These are phyloP conservation scores for Platanthera zijinensis DNA, from an alignment of 106 monocot genomes.

Conservation along the genomic window DNA sequence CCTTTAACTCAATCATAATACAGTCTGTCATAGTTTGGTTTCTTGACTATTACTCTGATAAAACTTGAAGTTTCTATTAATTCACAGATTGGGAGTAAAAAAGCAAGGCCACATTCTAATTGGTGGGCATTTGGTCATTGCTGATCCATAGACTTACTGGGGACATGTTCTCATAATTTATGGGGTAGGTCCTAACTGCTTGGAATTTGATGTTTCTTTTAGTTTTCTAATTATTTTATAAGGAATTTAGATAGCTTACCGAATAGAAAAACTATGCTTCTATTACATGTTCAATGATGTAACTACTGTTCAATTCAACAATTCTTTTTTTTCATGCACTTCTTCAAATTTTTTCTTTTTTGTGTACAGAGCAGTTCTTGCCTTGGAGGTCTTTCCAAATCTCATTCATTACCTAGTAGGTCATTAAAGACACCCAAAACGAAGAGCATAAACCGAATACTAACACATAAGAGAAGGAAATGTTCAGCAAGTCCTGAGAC, in stretches of 20 bases:
- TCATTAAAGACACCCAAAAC: slow-evolving; percentile 8
- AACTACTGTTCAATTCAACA: neutral
- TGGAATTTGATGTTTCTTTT: neutral
- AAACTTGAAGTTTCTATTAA: slow-evolving; percentile 11
- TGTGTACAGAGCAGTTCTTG: slow-evolving; percentile 48
- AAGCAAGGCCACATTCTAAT: neutral
- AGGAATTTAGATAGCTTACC: neutral
- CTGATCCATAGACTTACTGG: slow-evolving; percentile 16
- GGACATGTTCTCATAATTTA: slow-evolving; percentile 23
- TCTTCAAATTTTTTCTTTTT: slow-evolving; percentile 7
- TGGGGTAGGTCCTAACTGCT: slow-evolving; percentile 34
- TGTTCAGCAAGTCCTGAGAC: slow-evolving; percentile 33
- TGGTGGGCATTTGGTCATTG: slow-evolving; percentile 4
- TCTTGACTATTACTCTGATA: slow-evolving; percentile 14
- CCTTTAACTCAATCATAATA: neutral
- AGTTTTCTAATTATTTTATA: neutral
- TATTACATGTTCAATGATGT: neutral
- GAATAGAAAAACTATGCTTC: neutral
- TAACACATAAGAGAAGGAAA: slow-evolving; percentile 23
- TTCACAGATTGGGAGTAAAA: slow-evolving; percentile 12
- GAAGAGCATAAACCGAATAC: slow-evolving; percentile 9
- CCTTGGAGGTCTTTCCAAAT: slow-evolving; percentile 34
- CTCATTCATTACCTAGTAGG: slow-evolving; percentile 15
- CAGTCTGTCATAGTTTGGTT: slow-evolving; percentile 8
- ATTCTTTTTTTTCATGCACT: slow-evolving; percentile 4